phyloP scores from a whole-genome alignment of 2,329 filamentous ascomycete genomes.

The Ceratocystis lukuohia region DNA sequence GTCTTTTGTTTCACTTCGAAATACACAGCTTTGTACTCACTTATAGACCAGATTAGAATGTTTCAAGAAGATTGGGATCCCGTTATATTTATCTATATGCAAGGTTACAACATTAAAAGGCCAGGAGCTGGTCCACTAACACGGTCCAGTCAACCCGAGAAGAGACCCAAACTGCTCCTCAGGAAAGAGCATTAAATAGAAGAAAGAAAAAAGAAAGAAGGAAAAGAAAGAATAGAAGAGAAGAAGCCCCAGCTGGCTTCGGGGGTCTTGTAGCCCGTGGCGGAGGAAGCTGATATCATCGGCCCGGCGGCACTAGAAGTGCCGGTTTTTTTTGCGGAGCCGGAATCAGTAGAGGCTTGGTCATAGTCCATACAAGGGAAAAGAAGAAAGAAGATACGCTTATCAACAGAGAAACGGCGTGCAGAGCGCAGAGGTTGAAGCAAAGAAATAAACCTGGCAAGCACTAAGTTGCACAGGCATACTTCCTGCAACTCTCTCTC shows the following conservation, averaged over 20 bases:
- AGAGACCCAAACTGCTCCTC: background rate
- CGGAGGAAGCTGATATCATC: background rate
- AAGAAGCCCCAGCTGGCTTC: background rate
- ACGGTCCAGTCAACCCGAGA: background rate
- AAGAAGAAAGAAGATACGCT: background rate
- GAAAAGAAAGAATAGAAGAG: conserved; percentile 2
- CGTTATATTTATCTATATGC: conserved; percentile 4
- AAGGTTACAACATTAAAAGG: background rate
- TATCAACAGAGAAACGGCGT: no score
- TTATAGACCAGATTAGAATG: no score
- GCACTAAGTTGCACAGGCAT: no score
- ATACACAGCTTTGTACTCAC: no score
- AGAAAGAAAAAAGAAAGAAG: conserved; percentile 1
- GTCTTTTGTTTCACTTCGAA: no score
- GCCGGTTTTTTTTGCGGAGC: background rate
- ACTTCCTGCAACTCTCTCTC: no score
- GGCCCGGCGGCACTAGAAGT: background rate
- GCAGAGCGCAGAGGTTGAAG: background rate
- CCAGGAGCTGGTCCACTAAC: background rate
- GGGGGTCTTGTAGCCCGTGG: background rate
- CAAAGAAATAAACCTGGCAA: background rate
- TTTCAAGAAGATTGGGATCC: background rate
- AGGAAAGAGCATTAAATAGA: background rate
- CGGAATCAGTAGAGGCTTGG: background rate
- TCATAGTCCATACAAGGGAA: background rate